Evolutionary conservation across 2,329 filamentous ascomycete species (phyloP).

Genomic region (Fusarium sp.): DNA sequence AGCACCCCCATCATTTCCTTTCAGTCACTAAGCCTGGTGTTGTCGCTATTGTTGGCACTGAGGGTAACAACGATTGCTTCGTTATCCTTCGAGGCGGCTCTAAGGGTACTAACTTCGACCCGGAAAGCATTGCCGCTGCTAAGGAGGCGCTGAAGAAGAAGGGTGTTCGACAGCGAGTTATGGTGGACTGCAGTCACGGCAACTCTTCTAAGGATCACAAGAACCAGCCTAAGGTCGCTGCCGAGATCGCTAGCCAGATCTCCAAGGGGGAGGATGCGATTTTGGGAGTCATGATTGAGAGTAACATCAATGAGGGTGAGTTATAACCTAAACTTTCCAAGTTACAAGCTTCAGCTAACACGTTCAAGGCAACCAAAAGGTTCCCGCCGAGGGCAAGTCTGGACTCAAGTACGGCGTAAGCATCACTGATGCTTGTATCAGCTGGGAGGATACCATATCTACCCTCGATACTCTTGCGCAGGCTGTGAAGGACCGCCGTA

Average conservation of each 20-base stretch:
- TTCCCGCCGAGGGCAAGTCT: conserved; percentile 85
- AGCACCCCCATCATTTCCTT: conserved; percentile 94
- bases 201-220: conserved; percentile 97
- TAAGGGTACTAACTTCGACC: conserved; percentile 93
- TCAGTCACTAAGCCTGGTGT: conserved; percentile 97
- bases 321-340: neutral
- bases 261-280: conserved; percentile 85
- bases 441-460: conserved; percentile 88
- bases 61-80: conserved; percentile 97
- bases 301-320: conserved; percentile 91
- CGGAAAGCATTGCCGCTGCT: conserved; percentile 83
- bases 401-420: conserved; percentile 93
- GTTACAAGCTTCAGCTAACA: conserved; percentile 44
- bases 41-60: conserved; percentile 93
- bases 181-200: conserved; percentile 98
- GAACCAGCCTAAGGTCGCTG: conserved; percentile 96
- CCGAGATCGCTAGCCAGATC: conserved; percentile 85
- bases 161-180: conserved; percentile 80
- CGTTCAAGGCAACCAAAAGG: conserved; percentile 82
- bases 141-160: conserved; percentile 83
- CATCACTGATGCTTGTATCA: conserved; percentile 97
- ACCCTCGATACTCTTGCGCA: conserved; percentile 83
- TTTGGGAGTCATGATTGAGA: conserved; percentile 99
- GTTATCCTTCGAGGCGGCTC: conserved; percentile 94
- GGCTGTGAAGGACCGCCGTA: conserved; percentile 75